These are phyloP conservation scores for Astrephomene gubernaculifera DNA, from an alignment of 139 green algal species.

Conservation along the genomic window DNA sequence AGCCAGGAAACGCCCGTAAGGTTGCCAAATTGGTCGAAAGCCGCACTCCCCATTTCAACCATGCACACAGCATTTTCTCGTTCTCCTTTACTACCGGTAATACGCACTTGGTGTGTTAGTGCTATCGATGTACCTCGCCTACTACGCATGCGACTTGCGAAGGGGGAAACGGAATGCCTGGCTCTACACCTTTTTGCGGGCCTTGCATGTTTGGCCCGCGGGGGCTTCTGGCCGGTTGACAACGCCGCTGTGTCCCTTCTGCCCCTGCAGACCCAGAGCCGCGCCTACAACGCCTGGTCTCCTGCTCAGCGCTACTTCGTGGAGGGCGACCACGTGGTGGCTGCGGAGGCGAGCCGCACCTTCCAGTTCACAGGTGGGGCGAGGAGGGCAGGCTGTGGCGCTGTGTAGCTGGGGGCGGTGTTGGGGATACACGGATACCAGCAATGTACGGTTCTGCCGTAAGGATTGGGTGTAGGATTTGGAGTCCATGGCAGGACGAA, in stretches of 20 bases:
- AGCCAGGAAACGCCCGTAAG: not conserved
- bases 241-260: not conserved
- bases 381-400: too few relatives aligned
- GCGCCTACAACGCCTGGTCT: conserved; percentile 45
- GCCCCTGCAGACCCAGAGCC: not conserved
- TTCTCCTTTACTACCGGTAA: too few relatives aligned
- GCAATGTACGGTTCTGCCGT: too few relatives aligned
- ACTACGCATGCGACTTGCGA: too few relatives aligned
- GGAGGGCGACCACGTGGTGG: conserved; percentile 61
- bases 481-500: too few relatives aligned
- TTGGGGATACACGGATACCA: too few relatives aligned
- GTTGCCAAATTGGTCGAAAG: not conserved
- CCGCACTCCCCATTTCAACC: not conserved
- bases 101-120: too few relatives aligned
- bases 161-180: not conserved
- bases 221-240: not conserved
- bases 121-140: too few relatives aligned
- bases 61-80: too few relatives aligned
- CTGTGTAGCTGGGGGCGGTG: too few relatives aligned
- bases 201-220: not conserved
- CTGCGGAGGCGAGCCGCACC: conserved; percentile 53
- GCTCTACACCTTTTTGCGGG: not conserved
- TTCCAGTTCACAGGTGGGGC: conserved; percentile 60
- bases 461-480: too few relatives aligned
- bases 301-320: conserved; percentile 64